Conservation (phyloP, 176 grass and related monocot species). For the Lolium multiflorum region DNA sequence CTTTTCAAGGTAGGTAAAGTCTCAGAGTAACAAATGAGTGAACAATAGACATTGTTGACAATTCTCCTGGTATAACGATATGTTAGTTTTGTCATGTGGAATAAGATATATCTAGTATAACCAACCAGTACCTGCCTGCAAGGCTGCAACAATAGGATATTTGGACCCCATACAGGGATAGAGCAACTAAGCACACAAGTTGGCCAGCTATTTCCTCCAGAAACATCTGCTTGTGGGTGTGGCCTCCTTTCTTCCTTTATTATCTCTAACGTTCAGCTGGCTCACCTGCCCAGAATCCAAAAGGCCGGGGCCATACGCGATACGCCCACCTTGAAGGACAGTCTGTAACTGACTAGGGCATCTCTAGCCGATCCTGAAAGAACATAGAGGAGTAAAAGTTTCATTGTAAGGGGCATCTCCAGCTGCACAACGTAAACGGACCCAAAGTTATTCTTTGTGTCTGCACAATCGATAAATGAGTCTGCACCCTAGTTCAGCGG, state of each 20-base stretch:
- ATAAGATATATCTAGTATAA: background rate
- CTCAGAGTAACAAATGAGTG: too few species aligned
- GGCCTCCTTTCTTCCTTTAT: background rate
- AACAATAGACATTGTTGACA: too few species aligned
- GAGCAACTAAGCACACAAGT: conserved; percentile 26
- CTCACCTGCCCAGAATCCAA: background rate
- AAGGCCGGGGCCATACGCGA: conserved; percentile 8
- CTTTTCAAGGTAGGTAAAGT: too few species aligned
- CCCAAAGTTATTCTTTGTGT: too few species aligned
- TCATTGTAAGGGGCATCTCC: too few species aligned
- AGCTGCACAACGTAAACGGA: too few species aligned
- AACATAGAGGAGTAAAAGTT: too few species aligned
- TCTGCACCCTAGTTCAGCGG: too few species aligned
- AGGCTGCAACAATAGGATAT: background rate
- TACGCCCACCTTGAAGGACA: conserved; percentile 28
- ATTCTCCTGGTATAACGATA: too few species aligned
- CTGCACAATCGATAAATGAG: too few species aligned
- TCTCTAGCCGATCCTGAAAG: too few species aligned
- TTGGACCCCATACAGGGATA: conserved; percentile 11
- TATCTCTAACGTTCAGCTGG: background rate
- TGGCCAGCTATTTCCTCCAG: conserved; percentile 32
- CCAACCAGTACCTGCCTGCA: background rate
- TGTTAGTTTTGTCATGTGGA: background rate
- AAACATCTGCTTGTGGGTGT: background rate
- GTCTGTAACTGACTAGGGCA: background rate